Evolutionary conservation across 139 green algal species (phyloP).

Genomic region (Chlorella vulgaris): DNA sequence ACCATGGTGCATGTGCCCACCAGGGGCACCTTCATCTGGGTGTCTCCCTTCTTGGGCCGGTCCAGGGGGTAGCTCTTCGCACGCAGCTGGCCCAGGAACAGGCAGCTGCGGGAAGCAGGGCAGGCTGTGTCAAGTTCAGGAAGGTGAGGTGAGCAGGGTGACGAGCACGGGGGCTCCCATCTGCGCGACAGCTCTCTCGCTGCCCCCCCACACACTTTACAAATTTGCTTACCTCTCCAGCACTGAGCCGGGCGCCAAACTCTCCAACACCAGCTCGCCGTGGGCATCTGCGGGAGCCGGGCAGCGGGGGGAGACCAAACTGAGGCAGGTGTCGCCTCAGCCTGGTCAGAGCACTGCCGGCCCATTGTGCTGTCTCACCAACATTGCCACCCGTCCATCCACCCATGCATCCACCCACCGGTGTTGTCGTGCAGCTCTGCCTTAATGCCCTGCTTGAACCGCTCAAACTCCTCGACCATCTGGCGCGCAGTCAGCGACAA

Average conservation of each 20-base stretch:
- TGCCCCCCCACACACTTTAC: too few species aligned
- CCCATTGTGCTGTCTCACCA: too few species aligned
- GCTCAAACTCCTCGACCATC: conserved; percentile 24
- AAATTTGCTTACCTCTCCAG: conserved; percentile 21
- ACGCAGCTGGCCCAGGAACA: background rate
- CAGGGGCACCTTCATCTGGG: conserved; percentile 15
- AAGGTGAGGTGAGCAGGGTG: background rate
- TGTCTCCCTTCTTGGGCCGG: background rate
- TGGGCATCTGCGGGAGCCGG: background rate
- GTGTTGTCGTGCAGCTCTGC: background rate
- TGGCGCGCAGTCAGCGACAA: too few species aligned
- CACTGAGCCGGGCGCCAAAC: background rate
- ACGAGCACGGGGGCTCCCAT: too few species aligned
- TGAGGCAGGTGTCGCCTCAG: too few species aligned
- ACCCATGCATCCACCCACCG: background rate
- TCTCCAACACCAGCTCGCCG: conserved; percentile 3
- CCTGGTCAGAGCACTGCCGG: too few species aligned
- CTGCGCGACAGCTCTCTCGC: too few species aligned
- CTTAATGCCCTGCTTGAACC: background rate
- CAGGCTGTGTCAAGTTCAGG: too few species aligned
- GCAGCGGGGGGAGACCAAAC: background rate
- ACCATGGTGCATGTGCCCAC: conserved; percentile 1
- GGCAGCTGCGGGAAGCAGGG: conserved; percentile 1
- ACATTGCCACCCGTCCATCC: background rate
- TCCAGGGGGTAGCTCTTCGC: conserved; percentile 1